Evolutionary conservation across 495 filamentous ascomycete species (phyloP).

Genomic region (Hyaloscypha variabilis): DNA sequence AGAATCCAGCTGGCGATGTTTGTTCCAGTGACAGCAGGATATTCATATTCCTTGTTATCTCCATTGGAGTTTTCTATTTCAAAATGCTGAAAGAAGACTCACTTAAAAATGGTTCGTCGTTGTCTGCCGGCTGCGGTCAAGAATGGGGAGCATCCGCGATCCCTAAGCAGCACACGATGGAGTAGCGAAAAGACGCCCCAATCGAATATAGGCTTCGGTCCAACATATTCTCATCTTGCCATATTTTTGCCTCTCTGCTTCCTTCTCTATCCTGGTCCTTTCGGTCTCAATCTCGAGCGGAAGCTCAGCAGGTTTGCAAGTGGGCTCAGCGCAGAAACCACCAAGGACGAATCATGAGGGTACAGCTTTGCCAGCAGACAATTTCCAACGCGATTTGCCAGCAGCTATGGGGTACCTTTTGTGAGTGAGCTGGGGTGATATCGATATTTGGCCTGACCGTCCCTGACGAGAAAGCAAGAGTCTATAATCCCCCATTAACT

Average conservation of each 20-base stretch:
- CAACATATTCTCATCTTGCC: not conserved
- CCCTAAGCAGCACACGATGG: too few species aligned
- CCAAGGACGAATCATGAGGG: slow-evolving; percentile 1
- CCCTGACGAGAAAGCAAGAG: slow-evolving; percentile 35
- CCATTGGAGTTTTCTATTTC: too few species aligned
- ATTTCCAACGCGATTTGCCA: slow-evolving; percentile 75
- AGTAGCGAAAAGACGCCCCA: too few species aligned
- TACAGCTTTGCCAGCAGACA: slow-evolving; percentile 1
- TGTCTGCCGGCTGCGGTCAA: too few species aligned
- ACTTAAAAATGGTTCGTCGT: too few species aligned
- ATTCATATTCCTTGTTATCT: too few species aligned
- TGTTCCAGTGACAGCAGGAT: too few species aligned
- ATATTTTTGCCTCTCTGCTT: not conserved
- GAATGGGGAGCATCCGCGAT: too few species aligned
- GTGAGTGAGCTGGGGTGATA: slow-evolving; percentile 54
- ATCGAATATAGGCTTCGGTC: not conserved
- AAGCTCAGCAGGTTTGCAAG: not conserved
- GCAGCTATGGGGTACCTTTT: slow-evolving; percentile 77
- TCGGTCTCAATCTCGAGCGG: not conserved
- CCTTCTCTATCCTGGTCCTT: not conserved
- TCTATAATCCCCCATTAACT: slow-evolving; percentile 65
- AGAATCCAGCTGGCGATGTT: too few species aligned
- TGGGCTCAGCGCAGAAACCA: slow-evolving; percentile 8
- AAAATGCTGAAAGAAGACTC: too few species aligned
- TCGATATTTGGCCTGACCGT: too few species aligned